Evolutionary conservation across 2,329 filamentous ascomycete genomes (phyloP), one percentile per base, ranked within the genome.

Genomic region (Parastagonospora avenae): DNA sequence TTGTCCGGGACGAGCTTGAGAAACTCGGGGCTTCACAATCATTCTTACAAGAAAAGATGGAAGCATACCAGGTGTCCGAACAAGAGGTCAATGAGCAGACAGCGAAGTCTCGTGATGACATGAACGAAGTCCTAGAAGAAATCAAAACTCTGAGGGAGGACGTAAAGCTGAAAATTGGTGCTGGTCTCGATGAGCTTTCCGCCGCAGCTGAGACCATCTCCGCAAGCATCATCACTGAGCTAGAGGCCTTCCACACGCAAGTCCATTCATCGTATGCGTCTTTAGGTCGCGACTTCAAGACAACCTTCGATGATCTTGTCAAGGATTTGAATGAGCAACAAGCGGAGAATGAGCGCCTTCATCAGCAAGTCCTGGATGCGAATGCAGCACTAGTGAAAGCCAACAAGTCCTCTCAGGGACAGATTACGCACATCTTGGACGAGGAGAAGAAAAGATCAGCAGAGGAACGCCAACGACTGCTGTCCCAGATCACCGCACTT

Each of bases 111-210:
- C 90, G 89, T 64, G 86, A 92, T 41, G 89, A 92, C 49, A 92
- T 97, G 90, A 92, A 97, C 63, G 80, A 84, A n/a, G 88, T 96
- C 1, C 80, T 99, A 8, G 90, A 94, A 64, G 93, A 96, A 70
- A 96, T 97, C 71, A 92, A 92, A 70, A 85, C 84, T n/a, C 81
- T 97, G 19, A 85, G 93, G 16, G 90, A 96, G 70, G 87, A 90
- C 46, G 91, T 97, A 44, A 97, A 97, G 78, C 80, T 84, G 42
- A 88, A 89, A 55, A 90, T 97, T 41, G 90, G 91, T 2, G 87
- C 92, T 66, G 93, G 92, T 8, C 79, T 97, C 37, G 87, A 91
- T 64, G 87, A 91, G 24, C 85, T 97, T 16, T 92, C 92, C 2
- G 83, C 83, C 9, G 91, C 92, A 8, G 92, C 93, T 1, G 91